These are phyloP conservation scores for Colletotrichum nymphaeae DNA, from an alignment of 2,329 filamentous ascomycete species.

Conservation along the genomic window DNA sequence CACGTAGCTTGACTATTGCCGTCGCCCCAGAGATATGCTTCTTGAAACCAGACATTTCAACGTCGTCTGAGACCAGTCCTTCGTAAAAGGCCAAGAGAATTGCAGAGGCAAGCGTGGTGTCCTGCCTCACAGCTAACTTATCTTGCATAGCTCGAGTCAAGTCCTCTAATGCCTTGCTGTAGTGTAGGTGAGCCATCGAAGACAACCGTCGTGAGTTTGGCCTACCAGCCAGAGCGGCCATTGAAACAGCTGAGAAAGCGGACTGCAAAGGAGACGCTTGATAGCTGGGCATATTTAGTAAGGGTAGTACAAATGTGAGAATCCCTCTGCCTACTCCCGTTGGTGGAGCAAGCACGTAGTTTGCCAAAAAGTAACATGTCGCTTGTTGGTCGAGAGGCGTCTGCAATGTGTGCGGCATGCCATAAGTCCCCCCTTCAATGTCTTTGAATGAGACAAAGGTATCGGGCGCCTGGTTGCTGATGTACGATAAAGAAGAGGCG, in stretches of 20 bases:
- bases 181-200: conserved; percentile 37
- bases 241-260: conserved; percentile 38
- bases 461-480: conserved; percentile 26
- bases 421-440: conserved; percentile 16
- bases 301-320: conserved; percentile 38
- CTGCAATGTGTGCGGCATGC: conserved; percentile 33
- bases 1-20: conserved; percentile 38
- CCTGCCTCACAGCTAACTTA: conserved; percentile 33
- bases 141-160: conserved; percentile 38
- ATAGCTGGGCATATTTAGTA: conserved; percentile 36
- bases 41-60: conserved; percentile 37
- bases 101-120: conserved; percentile 38
- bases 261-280: conserved; percentile 38
- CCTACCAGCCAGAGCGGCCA: conserved; percentile 39
- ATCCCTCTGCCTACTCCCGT: conserved; percentile 36
- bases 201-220: conserved; percentile 38
- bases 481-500: conserved; percentile 28
- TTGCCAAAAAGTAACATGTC: conserved; percentile 40
- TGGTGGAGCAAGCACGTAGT: conserved; percentile 39
- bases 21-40: conserved; percentile 40
- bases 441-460: conserved; percentile 29
- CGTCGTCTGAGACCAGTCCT: conserved; percentile 36
- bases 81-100: conserved; percentile 42
- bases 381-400: conserved; percentile 41
- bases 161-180: conserved; percentile 38